Conservation (phyloP, 2,329 filamentous ascomycete genomes). For the Fusarium temperatum region DNA sequence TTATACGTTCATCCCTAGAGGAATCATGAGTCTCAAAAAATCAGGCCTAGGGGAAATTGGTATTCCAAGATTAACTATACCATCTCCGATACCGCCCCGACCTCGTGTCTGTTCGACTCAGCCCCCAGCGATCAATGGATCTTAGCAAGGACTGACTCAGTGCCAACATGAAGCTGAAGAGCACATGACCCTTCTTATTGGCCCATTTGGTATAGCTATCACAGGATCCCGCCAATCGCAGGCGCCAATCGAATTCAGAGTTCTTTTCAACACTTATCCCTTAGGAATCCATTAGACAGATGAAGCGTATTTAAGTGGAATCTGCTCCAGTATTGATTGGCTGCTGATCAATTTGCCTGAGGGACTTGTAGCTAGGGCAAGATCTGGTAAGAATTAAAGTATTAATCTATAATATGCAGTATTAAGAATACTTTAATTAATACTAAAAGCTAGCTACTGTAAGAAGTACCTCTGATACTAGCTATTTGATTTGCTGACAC, state of each 20-base stretch:
- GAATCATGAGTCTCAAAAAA: background rate
- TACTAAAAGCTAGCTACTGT: too few species aligned
- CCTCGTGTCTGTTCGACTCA: background rate
- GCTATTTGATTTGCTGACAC: too few species aligned
- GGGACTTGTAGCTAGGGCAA: too few species aligned
- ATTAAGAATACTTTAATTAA: too few species aligned
- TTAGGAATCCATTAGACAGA: too few species aligned
- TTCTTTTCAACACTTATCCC: background rate
- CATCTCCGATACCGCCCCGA: slow-evolving; percentile 29
- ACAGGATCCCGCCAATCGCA: slow-evolving; percentile 16
- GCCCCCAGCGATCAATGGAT: background rate
- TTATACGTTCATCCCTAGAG: background rate
- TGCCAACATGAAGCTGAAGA: background rate
- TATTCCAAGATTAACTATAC: background rate
- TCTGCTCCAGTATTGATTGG: too few species aligned
- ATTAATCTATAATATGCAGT: too few species aligned
- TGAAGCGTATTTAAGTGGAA: too few species aligned
- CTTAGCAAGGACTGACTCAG: slow-evolving; percentile 15
- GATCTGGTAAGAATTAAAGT: too few species aligned
- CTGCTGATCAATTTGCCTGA: too few species aligned
- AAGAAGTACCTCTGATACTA: too few species aligned
- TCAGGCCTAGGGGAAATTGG: background rate
- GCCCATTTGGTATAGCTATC: slow-evolving; percentile 1
- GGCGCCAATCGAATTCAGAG: background rate
- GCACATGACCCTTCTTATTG: slow-evolving; percentile 20